These are phyloP conservation scores for Nakazawaea siamensis DNA, from an alignment of 805 yeast species.

Conservation along the genomic window DNA sequence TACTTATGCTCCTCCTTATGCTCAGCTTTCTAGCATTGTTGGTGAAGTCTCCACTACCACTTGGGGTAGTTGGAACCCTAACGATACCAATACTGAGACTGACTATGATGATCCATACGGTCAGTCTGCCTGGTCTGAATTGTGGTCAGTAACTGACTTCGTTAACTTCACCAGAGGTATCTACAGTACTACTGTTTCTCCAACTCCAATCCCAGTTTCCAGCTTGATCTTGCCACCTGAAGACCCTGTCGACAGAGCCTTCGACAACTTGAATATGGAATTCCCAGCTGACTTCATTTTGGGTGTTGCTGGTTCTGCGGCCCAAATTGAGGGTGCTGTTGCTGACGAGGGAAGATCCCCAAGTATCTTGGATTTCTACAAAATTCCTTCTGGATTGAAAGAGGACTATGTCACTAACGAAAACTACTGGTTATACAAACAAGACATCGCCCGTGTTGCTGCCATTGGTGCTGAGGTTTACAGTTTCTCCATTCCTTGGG, in stretches of 20 bases:
- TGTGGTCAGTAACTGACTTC: conserved; percentile 6
- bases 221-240: conserved; percentile 8
- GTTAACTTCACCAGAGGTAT: conserved; percentile 8
- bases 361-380: conserved; percentile 16
- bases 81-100: conserved; percentile 2
- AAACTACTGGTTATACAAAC: conserved; percentile 25
- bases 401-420: conserved; percentile 11
- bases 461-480: conserved; percentile 24
- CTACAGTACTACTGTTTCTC: conserved; percentile 9
- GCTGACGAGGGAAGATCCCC: conserved; percentile 26
- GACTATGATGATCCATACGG: conserved; percentile 7
- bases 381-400: background rate
- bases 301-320: conserved; percentile 27
- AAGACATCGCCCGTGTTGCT: conserved; percentile 23
- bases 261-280: conserved; percentile 1
- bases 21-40: conserved; percentile 1
- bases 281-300: conserved; percentile 13
- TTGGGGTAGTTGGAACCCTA: conserved; percentile 9
- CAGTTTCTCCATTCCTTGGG: conserved; percentile 27
- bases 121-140: conserved; percentile 7
- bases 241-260: conserved; percentile 7
- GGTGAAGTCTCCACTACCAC: conserved; percentile 7
- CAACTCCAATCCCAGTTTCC: conserved; percentile 8
- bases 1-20: conserved; percentile 16
- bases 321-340: conserved; percentile 28